A percentile compares a stretch with the other conserved stretches of the same genome.
These are phyloP conservation scores for Rhodotorula babjevae DNA, from an alignment of 768 basidiomycete genomes.

Conservation along the genomic window DNA sequence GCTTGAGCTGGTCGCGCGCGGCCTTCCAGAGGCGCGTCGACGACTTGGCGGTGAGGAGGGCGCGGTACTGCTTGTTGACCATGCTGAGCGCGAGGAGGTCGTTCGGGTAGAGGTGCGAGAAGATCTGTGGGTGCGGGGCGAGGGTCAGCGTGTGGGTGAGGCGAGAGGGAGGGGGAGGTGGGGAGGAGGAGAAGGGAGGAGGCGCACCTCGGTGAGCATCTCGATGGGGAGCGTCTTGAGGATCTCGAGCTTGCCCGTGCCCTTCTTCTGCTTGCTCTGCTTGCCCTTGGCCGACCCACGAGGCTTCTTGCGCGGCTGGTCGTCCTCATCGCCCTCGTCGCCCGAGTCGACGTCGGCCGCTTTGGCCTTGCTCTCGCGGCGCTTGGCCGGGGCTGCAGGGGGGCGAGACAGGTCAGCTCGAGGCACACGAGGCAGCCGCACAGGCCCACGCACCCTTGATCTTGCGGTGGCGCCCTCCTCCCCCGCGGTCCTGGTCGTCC, in stretches of 20 bases:
- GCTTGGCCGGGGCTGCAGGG: not conserved
- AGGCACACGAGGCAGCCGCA: not conserved
- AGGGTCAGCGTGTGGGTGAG: not conserved
- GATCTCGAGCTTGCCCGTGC: not conserved
- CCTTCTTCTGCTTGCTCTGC: not conserved
- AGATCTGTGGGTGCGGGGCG: not conserved
- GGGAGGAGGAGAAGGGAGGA: not conserved
- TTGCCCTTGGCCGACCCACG: not conserved
- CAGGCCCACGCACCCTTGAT: not conserved
- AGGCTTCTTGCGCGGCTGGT: not conserved
- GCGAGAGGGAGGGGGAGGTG: not conserved
- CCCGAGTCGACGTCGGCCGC: not conserved
- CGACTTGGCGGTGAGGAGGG: not conserved
- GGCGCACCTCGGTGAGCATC: not conserved
- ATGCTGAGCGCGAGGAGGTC: constrained; percentile 18
- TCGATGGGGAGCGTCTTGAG: not conserved
- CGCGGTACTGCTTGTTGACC: constrained; percentile 4
- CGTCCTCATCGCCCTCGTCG: not conserved
- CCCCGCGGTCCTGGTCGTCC: not conserved
- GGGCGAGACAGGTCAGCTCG: not conserved
- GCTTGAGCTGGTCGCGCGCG: not conserved
- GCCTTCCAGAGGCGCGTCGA: not conserved
- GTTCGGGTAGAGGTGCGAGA: constrained; percentile 42
- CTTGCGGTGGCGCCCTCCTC: not conserved
- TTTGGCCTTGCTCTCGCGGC: not conserved